phyloP scores from a whole-genome alignment of 306 rosid genomes.

The Prunus mume region DNA sequence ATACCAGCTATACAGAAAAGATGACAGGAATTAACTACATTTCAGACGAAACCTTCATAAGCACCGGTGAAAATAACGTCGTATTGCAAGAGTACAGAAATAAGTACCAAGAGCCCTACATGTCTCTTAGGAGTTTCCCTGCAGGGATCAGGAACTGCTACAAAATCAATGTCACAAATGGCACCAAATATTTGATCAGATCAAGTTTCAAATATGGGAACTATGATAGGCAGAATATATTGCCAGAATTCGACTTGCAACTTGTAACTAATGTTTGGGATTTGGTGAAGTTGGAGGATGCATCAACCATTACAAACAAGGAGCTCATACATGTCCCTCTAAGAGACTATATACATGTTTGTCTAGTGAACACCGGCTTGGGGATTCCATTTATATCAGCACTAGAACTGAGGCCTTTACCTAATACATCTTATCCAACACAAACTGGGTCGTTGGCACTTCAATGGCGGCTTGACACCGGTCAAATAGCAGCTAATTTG shows the following conservation, averaged over 20 bases:
- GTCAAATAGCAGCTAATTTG: background rate
- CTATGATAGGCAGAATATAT: constrained; percentile 29
- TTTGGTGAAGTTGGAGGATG: background rate
- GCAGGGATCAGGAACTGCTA: constrained; percentile 47
- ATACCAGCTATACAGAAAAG: constrained; percentile 8
- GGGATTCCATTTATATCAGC: constrained; percentile 48
- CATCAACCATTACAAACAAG: background rate
- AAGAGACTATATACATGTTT: constrained; percentile 28
- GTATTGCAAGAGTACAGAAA: background rate
- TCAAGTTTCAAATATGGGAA: constrained; percentile 42
- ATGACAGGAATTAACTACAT: constrained; percentile 12
- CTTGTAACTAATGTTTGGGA: constrained; percentile 44
- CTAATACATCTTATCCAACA: constrained; percentile 12
- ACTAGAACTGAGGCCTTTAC: constrained; percentile 38
- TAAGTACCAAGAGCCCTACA: background rate
- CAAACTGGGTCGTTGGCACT: background rate
- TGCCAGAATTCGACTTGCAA: constrained; percentile 33
- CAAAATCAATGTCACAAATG: constrained; percentile 29
- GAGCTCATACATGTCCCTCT: constrained; percentile 36
- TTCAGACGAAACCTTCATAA: constrained; percentile 27
- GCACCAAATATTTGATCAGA: constrained; percentile 38
- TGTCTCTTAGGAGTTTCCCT: constrained; percentile 46
- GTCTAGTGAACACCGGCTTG: constrained; percentile 37
- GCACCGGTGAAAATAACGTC: constrained; percentile 15
- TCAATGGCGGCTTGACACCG: constrained; percentile 18